These are phyloP conservation scores for Podospora appendiculata DNA, from an alignment of 495 filamentous ascomycete species.

Conservation along the genomic window DNA sequence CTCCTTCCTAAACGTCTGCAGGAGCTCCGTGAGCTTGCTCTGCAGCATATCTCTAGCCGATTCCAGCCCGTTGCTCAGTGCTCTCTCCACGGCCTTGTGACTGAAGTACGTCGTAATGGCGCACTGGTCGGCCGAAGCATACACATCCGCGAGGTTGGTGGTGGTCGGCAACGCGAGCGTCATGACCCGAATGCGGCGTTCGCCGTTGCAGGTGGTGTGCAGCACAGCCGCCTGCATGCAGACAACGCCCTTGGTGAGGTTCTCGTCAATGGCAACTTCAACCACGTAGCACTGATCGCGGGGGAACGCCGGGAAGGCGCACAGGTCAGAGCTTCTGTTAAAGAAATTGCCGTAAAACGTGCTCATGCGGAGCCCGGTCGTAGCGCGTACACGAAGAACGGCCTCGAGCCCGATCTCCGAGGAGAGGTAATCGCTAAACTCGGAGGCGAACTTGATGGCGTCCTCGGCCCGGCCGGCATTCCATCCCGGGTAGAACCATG, in stretches of 20 bases:
- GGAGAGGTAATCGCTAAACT: constrained; percentile 93
- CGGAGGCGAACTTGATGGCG: constrained; percentile 92
- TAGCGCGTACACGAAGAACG: constrained; percentile 89
- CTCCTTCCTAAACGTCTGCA: constrained; percentile 95
- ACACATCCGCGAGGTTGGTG: constrained; percentile 79
- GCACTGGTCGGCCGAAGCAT: constrained; percentile 88
- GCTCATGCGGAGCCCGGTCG: constrained; percentile 91
- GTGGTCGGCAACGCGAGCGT: constrained; percentile 91
- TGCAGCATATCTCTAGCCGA: constrained; percentile 85
- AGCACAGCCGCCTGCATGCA: constrained; percentile 93
- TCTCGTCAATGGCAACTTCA: constrained; percentile 96
- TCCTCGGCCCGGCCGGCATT: constrained; percentile 89
- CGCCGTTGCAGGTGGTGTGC: constrained; percentile 96
- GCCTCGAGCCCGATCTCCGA: constrained; percentile 95
- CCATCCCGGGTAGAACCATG: constrained; percentile 98
- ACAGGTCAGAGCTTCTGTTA: constrained; percentile 93
- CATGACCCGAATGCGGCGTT: constrained; percentile 88
- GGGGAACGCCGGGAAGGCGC: constrained; percentile 95
- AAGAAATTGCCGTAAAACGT: constrained; percentile 99
- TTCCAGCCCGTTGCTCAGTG: constrained; percentile 78
- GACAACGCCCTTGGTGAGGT: constrained; percentile 82
- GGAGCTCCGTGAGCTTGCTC: constrained; percentile 82
- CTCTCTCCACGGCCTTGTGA: constrained; percentile 93
- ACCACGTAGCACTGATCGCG: constrained; percentile 98
- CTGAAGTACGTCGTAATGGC: constrained; percentile 91